phyloP scores from a whole-genome alignment of 1,284 basidiomycete species.

The Pisolithus thermaeus region DNA sequence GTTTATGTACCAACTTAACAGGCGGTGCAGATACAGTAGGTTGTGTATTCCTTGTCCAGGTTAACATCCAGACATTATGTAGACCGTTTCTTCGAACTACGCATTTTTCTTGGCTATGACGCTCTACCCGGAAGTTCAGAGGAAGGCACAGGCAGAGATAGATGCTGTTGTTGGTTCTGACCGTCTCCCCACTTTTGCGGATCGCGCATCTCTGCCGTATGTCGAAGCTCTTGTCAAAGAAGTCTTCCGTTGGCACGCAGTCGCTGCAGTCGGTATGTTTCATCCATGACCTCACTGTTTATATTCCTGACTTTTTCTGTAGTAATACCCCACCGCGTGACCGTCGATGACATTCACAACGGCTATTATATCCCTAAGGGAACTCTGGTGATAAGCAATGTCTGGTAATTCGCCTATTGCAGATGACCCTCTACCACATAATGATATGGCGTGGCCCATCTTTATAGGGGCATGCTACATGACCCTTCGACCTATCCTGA shows the following conservation, averaged over 20 bases:
- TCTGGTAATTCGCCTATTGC: conserved; percentile 15
- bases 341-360: conserved; percentile 14
- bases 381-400: conserved; percentile 25
- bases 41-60: not conserved
- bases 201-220: conserved; percentile 4
- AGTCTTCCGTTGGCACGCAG: conserved; percentile 2
- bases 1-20: not conserved
- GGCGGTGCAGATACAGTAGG: not conserved
- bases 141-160: conserved; percentile 7
- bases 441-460: no score
- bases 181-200: conserved; percentile 3
- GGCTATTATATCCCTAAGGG: conserved; percentile 30
- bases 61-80: not conserved
- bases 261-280: conserved; percentile 8
- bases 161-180: conserved; percentile 4
- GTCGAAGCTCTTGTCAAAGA: conserved; percentile 6
- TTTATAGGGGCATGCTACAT: conserved; percentile 6
- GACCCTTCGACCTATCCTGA: no score
- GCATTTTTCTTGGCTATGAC: conserved; percentile 7
- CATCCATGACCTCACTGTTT: not conserved
- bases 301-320: no score
- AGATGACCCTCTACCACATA: no score
- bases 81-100: conserved; percentile 2
- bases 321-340: conserved; percentile 1
- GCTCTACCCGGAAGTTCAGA: conserved; percentile 3